Evolutionary conservation across 176 grass and related monocot genomes (phyloP).

Genomic region (barley (Hordeum vulgare)): MorexV3_pseudomolecules_assembly NC_058520.1:35405722-35406221

Average conservation of each 20-base stretch:
- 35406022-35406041: background rate
- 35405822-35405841: no score
- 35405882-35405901: no score
- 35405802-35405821: background rate
- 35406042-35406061: background rate
- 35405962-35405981: background rate
- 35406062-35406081: background rate
- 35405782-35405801: no score
- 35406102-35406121: conserved; percentile 7
- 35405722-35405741: no score
- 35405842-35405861: no score
- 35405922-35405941: no score
- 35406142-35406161: background rate
- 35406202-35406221: no score
- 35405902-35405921: no score
- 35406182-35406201: background rate
- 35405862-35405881: no score
- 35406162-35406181: background rate
- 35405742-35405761: no score
- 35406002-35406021: background rate
- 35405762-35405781: no score
- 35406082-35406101: background rate
- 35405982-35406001: background rate
- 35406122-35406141: background rate
- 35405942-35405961: no score